Evolutionary conservation across 192 early-diverging fungal species (phyloP).

Genomic region (Oehlia diaphana): DNA sequence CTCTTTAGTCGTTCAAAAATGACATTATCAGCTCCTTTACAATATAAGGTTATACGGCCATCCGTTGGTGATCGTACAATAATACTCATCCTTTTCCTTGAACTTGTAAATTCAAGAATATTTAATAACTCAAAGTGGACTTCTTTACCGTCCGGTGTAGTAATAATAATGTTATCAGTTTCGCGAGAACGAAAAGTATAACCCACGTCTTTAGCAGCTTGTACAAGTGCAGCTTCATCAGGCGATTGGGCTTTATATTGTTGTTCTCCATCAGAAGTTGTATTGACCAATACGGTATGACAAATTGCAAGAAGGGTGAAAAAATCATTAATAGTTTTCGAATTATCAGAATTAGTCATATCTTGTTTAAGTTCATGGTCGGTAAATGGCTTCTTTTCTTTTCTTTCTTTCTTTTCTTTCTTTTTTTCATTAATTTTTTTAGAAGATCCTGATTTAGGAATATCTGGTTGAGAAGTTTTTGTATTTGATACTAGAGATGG

Average conservation of each 20-base stretch:
- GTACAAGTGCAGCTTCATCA: conserved; percentile 68
- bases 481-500: neutral
- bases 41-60: conserved; percentile 54
- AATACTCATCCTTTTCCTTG: conserved; percentile 71
- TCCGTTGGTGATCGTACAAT: conserved; percentile 47
- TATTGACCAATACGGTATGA: conserved; percentile 61
- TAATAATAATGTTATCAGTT: conserved; percentile 47
- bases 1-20: conserved; percentile 64
- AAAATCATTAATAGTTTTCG: conserved; percentile 37
- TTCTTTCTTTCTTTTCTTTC: neutral
- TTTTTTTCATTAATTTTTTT: neutral
- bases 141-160: conserved; percentile 27
- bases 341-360: neutral
- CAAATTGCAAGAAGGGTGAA: conserved; percentile 63
- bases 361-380: conserved; percentile 39
- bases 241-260: conserved; percentile 65
- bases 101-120: conserved; percentile 71
- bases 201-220: conserved; percentile 55
- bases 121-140: conserved; percentile 59
- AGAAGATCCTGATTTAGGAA: neutral
- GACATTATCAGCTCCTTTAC: conserved; percentile 75
- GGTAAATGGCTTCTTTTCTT: conserved; percentile 39
- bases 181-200: conserved; percentile 63
- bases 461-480: neutral
- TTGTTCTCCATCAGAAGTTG: conserved; percentile 30